Conservation (phyloP, 495 filamentous ascomycete genomes). For the Cercophora newfieldiana region DNA sequence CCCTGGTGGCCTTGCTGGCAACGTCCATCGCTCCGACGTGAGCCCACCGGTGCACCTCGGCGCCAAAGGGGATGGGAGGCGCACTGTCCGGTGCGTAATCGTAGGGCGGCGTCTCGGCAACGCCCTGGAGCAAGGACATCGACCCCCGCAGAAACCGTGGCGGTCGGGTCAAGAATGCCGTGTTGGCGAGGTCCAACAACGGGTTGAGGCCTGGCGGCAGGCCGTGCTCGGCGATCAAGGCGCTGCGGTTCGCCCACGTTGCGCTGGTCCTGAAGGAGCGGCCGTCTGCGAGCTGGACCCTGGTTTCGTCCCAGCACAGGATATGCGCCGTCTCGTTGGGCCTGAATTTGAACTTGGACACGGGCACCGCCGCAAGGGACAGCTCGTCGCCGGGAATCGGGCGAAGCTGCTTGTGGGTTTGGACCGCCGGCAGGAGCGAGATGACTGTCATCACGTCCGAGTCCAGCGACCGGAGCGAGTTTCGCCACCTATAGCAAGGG, state of each 20-base stretch:
- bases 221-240: neutral
- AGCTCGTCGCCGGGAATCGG: neutral
- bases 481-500: neutral
- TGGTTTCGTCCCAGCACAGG: neutral
- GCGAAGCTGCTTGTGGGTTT: neutral
- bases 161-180: neutral
- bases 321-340: slow-evolving; percentile 2
- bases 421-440: neutral
- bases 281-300: neutral
- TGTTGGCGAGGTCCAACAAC: neutral
- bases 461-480: neutral
- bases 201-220: slow-evolving; percentile 2
- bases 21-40: neutral
- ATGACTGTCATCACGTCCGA: neutral
- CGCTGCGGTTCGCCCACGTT: slow-evolving; percentile 2
- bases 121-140: neutral
- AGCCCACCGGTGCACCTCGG: neutral
- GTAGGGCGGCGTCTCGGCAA: neutral
- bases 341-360: neutral
- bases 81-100: neutral
- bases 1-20: neutral
- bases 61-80: neutral
- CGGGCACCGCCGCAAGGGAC: neutral
- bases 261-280: slow-evolving; percentile 7
- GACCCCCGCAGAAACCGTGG: neutral